Conservation (phyloP, 164 flowering plant species). For the Nelumbo lutea region DNA sequence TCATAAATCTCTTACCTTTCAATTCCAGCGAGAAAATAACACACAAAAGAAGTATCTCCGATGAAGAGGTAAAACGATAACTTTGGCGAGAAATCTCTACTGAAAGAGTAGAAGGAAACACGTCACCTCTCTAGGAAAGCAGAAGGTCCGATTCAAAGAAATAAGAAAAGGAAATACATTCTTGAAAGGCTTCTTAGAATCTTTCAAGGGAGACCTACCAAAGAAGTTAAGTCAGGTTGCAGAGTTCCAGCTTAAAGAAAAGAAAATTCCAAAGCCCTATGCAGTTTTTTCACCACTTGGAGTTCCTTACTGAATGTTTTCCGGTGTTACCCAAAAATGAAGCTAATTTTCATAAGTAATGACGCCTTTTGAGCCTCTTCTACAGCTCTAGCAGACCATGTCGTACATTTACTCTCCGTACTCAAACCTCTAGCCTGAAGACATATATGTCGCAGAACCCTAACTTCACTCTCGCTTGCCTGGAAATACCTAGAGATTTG, state of each 20-base stretch:
- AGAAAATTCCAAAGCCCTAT: not conserved
- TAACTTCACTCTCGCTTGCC: not conserved
- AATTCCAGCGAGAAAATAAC: not conserved
- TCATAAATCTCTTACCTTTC: too few relatives aligned
- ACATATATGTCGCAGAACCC: not conserved
- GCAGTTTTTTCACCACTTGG: not conserved
- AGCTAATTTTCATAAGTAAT: not conserved
- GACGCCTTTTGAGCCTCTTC: slow-evolving; percentile 10
- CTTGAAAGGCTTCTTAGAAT: not conserved
- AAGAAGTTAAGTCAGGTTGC: not conserved
- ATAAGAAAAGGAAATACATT: not conserved
- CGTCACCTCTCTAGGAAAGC: not conserved
- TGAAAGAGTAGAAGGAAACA: not conserved
- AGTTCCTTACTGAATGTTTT: not conserved
- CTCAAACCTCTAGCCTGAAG: not conserved
- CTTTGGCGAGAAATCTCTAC: not conserved
- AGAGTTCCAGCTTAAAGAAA: not conserved
- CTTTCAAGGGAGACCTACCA: not conserved
- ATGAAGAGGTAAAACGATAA: not conserved
- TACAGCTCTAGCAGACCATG: not conserved
- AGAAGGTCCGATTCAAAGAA: not conserved
- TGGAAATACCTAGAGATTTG: slow-evolving; percentile 3
- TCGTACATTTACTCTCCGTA: slow-evolving; percentile 5
- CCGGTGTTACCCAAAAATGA: not conserved
- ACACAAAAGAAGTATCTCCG: not conserved